phyloP scores from a whole-genome alignment of 805 yeast genomes.

The Lipomyces yamadae region DNA sequence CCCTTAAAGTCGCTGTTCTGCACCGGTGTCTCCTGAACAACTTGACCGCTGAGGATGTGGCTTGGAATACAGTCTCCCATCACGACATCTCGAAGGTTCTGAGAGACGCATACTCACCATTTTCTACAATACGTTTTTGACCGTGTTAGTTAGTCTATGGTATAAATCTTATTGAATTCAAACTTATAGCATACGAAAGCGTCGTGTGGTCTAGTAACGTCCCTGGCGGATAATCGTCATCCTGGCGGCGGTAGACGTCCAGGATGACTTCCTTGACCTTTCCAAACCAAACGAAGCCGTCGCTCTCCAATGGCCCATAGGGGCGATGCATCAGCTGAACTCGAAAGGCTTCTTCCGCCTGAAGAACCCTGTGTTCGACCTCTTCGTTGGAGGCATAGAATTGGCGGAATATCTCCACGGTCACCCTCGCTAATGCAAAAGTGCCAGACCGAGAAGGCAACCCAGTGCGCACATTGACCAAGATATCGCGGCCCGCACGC shows the following conservation, averaged over 20 bases:
- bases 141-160: no score
- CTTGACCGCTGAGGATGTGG: no score
- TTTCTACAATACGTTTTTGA: no score
- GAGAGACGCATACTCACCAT: no score
- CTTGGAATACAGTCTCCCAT: no score
- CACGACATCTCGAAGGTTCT: no score
- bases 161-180: no score
- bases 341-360: not conserved
- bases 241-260: not conserved
- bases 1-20: no score
- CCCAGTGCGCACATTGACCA: not conserved
- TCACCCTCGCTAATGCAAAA: not conserved
- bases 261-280: not conserved
- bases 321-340: not conserved
- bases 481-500: not conserved
- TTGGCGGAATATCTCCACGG: not conserved
- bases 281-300: not conserved
- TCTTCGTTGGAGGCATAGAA: not conserved
- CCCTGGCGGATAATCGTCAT: not conserved
- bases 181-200: not conserved
- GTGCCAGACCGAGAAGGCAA: not conserved
- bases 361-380: not conserved
- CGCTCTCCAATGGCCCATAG: not conserved
- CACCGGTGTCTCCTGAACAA: no score
- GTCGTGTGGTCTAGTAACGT: not conserved